phyloP scores from a whole-genome alignment of 805 yeast genomes.

The Metschnikowia chrysomelidarum region DNA sequence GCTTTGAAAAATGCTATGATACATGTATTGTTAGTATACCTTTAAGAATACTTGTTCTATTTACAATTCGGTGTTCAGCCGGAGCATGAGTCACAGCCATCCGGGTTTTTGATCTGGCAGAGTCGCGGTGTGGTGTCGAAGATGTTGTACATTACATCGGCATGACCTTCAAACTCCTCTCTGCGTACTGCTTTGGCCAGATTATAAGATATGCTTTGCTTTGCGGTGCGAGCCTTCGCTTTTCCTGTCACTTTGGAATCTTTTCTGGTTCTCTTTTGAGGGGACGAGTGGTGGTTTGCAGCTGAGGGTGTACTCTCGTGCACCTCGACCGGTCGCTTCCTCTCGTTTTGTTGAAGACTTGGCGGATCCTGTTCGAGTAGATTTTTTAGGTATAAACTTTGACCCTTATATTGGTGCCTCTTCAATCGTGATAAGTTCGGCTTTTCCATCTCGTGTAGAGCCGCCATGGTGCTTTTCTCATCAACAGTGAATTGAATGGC shows the following conservation, averaged over 20 bases:
- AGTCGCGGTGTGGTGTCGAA: slow-evolving; percentile 34
- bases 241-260: no score
- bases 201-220: no score
- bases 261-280: no score
- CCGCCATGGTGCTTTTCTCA: slow-evolving; percentile 1
- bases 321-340: neutral
- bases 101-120: slow-evolving; percentile 28
- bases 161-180: neutral
- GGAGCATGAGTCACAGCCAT: slow-evolving; percentile 25
- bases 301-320: no score
- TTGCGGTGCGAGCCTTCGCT: no score
- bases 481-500: slow-evolving; percentile 35
- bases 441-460: slow-evolving; percentile 2
- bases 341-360: no score
- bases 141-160: slow-evolving; percentile 23
- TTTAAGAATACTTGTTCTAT: no score
- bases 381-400: neutral
- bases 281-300: no score
- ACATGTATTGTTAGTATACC: no score
- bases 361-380: no score
- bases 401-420: neutral
- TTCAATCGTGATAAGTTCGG: slow-evolving; percentile 5
- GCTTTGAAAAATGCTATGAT: no score
- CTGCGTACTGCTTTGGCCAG: no score
- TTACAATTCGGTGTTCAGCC: slow-evolving; percentile 16